These are phyloP conservation scores for Prunus fruticosa DNA, from an alignment of 306 rosid genomes.

Conservation along the genomic window DNA sequence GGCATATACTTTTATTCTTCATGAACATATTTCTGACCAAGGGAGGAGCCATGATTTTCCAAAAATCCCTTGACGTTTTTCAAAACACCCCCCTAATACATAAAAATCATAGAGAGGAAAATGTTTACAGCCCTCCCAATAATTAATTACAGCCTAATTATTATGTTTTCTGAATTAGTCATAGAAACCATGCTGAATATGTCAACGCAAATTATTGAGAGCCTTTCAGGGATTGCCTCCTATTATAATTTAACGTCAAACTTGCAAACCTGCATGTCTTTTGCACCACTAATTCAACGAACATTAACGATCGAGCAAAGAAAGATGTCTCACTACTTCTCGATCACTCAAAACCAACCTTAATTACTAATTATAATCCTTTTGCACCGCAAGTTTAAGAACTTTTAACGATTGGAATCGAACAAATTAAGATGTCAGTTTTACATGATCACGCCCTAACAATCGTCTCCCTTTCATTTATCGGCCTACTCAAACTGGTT, in stretches of 20 bases:
- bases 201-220: not conserved
- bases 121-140: not conserved
- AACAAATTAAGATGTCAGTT: not conserved
- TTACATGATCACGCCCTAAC: not conserved
- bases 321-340: not conserved
- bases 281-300: not conserved
- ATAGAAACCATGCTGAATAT: not conserved
- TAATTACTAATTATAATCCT: not conserved
- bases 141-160: not conserved
- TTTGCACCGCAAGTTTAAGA: not conserved
- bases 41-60: too few species aligned
- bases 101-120: too few species aligned
- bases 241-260: not conserved
- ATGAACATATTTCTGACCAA: too few species aligned
- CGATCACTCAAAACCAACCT: not conserved
- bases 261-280: not conserved
- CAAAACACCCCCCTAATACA: too few species aligned
- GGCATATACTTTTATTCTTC: too few species aligned
- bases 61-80: too few species aligned
- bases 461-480: not conserved
- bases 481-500: not conserved
- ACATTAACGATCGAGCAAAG: not conserved
- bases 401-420: not conserved
- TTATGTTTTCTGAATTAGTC: not conserved
- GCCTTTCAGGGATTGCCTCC: not conserved